These are phyloP conservation scores for Bruguiera sexangula DNA, from an alignment of 345 rosid species.

Conservation along the genomic window DNA sequence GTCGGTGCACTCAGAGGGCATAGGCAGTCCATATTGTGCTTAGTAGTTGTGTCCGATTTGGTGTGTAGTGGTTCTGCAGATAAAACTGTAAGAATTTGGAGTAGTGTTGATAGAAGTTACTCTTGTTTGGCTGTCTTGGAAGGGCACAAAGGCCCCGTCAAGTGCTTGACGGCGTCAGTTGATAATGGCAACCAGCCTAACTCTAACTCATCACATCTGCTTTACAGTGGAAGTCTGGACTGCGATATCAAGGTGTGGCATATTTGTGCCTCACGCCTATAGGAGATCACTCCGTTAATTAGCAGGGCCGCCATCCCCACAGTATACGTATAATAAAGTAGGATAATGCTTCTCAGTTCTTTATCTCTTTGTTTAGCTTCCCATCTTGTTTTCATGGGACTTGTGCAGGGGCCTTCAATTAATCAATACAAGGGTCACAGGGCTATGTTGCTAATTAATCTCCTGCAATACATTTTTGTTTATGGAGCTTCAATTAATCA, in stretches of 20 bases:
- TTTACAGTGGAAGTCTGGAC: conserved; percentile 88
- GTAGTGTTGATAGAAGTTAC: conserved; percentile 35
- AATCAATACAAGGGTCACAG: too few species aligned
- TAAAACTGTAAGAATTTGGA: conserved; percentile 74
- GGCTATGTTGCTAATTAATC: too few species aligned
- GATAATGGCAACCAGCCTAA: conserved; percentile 30
- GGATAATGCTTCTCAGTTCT: neutral
- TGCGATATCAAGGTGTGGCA: conserved; percentile 84
- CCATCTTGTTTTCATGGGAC: too few species aligned
- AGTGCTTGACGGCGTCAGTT: conserved; percentile 66
- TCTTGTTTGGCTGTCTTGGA: conserved; percentile 61
- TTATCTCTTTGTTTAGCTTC: neutral
- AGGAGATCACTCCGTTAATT: neutral
- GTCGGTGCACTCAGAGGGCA: conserved; percentile 69
- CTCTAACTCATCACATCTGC: conserved; percentile 34
- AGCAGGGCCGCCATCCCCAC: neutral
- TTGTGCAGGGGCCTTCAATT: too few species aligned
- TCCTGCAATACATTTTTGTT: too few species aligned
- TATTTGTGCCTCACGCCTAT: conserved; percentile 38
- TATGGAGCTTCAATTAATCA: too few species aligned
- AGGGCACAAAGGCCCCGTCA: conserved; percentile 86
- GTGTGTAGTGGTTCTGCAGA: conserved; percentile 89
- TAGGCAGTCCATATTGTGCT: conserved; percentile 63
- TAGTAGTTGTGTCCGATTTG: conserved; percentile 51
- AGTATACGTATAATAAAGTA: neutral